Conservation (phyloP, 2,329 filamentous ascomycete species). For the Chlorencoelia australis region DNA sequence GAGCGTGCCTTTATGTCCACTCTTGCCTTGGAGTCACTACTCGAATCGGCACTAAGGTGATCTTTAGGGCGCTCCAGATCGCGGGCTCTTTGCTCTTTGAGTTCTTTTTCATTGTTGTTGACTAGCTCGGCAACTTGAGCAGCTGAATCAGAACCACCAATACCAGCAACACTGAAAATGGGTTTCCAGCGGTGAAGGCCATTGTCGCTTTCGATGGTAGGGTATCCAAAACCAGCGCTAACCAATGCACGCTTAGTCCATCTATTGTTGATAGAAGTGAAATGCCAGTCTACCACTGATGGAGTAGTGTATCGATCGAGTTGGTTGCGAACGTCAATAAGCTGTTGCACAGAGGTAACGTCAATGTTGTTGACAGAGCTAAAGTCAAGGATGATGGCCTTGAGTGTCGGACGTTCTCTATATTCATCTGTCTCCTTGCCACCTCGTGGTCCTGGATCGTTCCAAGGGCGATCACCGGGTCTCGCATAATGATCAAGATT, state of each 20-base stretch:
- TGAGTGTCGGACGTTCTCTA: conserved; percentile 55
- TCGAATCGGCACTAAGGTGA: conserved; percentile 9
- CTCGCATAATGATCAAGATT: conserved; percentile 55
- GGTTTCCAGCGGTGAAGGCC: conserved; percentile 66
- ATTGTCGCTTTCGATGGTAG: conserved; percentile 37
- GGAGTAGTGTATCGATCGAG: conserved; percentile 77
- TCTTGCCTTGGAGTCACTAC: conserved; percentile 12
- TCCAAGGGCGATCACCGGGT: conserved; percentile 82
- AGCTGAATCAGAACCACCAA: conserved; percentile 61
- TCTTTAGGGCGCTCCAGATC: conserved; percentile 18
- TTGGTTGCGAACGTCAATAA: conserved; percentile 92
- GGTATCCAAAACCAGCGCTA: conserved; percentile 81
- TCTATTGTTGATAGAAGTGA: conserved; percentile 85
- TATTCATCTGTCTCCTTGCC: conserved; percentile 37
- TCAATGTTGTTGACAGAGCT: conserved; percentile 90
- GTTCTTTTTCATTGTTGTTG: conserved; percentile 42
- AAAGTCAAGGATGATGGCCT: conserved; percentile 90
- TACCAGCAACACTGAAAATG: conserved; percentile 89
- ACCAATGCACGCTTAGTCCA: conserved; percentile 91
- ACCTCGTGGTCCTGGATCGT: conserved; percentile 70
- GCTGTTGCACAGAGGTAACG: conserved; percentile 80
- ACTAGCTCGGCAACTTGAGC: conserved; percentile 56
- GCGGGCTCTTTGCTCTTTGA: conserved; percentile 16
- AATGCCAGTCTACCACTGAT: conserved; percentile 84
- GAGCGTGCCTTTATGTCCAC: conserved; percentile 29